Evolutionary conservation across 73 alveolate genomes (phyloP).

Genomic region (Paramecium biaurelia): DNA sequence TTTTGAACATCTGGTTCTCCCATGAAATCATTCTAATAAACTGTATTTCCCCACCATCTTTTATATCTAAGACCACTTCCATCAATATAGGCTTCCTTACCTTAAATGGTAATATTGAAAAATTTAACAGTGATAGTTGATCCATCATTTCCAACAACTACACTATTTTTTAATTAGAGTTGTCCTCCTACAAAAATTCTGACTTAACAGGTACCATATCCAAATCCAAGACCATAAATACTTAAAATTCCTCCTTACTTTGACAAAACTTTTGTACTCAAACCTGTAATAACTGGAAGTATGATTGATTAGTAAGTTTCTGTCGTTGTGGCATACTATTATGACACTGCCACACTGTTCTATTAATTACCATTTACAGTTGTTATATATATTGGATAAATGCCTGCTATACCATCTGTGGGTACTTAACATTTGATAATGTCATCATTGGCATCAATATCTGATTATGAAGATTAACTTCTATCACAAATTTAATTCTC

Average conservation of each 20-base stretch:
- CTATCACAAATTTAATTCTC: conserved; percentile 18
- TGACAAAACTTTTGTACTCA: background rate
- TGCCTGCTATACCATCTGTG: background rate
- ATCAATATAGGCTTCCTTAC: background rate
- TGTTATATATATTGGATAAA: background rate
- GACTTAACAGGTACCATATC: background rate
- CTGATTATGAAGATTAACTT: background rate
- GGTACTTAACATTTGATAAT: background rate
- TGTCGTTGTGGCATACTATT: background rate
- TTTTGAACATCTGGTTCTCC: conserved; percentile 16
- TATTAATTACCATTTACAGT: background rate
- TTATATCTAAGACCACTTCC: conserved; percentile 21
- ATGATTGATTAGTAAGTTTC: background rate
- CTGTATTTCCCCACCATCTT: background rate
- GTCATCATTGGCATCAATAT: background rate
- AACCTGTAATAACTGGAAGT: background rate
- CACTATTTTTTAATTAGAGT: background rate
- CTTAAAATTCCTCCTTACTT: background rate
- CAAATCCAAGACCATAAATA: conserved; percentile 25
- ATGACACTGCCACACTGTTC: background rate
- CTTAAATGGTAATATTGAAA: background rate
- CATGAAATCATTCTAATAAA: background rate
- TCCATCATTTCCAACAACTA: background rate
- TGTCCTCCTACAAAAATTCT: background rate
- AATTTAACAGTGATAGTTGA: background rate